phyloP scores from a whole-genome alignment of 441 rosid species.

The Mallotus japonicus region DNA sequence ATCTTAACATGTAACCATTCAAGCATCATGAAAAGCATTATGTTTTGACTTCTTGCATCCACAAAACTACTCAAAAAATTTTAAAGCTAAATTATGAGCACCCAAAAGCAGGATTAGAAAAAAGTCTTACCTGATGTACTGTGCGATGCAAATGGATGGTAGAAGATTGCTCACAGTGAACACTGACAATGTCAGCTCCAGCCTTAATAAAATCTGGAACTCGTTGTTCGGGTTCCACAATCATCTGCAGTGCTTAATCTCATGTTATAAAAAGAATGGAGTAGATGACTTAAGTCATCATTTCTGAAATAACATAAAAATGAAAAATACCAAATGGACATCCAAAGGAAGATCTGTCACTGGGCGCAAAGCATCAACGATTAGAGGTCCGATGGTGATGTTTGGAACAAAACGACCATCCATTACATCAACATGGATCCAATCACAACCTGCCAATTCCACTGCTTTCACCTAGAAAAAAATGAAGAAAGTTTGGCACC shows the following conservation, averaged over 20 bases:
- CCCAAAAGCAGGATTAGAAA: constrained; percentile 4
- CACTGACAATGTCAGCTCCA: constrained; percentile 94
- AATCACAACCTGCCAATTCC: constrained; percentile 97
- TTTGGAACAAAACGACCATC: constrained; percentile 99
- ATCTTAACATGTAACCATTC: neutral
- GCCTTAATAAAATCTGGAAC: constrained; percentile 94
- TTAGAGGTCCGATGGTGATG: constrained; percentile 95
- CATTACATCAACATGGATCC: constrained; percentile 99
- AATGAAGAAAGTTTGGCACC: constrained; percentile 22
- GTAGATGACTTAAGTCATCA: neutral
- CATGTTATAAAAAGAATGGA: constrained; percentile 16
- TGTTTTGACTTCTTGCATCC: constrained; percentile 4
- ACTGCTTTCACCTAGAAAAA: constrained; percentile 82
- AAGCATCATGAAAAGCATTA: neutral
- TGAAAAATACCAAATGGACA: constrained; percentile 79
- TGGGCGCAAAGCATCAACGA: constrained; percentile 95
- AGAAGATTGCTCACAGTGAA: constrained; percentile 86
- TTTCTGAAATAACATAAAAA: constrained; percentile 14
- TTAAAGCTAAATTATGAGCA: constrained; percentile 5
- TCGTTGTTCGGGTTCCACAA: constrained; percentile 88
- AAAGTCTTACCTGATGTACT: constrained; percentile 48
- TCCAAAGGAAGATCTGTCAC: constrained; percentile 95
- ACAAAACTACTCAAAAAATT: neutral
- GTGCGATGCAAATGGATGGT: constrained; percentile 94
- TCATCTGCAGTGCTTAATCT: constrained; percentile 62